phyloP scores from a whole-genome alignment of 2,329 filamentous ascomycete genomes.

The Acrocalymma vagum region DNA sequence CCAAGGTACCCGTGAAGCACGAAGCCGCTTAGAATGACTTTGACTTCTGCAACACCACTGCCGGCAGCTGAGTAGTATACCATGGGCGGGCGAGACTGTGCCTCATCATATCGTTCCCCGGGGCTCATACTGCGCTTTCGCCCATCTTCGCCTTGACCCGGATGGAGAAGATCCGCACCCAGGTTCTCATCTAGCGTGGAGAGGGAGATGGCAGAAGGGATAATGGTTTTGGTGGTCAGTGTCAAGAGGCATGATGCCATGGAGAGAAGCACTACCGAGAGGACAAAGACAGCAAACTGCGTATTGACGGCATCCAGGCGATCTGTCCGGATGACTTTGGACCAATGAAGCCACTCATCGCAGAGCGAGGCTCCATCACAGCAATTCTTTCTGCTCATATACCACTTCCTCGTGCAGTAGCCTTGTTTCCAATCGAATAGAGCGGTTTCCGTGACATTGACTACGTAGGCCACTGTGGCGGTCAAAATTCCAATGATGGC shows the following conservation, averaged over 20 bases:
- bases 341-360: slow-evolving; percentile 70
- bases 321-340: slow-evolving; percentile 63
- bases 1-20: slow-evolving; percentile 96
- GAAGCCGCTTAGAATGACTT: slow-evolving; percentile 97
- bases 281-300: slow-evolving; percentile 80
- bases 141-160: slow-evolving; percentile 55
- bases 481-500: slow-evolving; percentile 88
- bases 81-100: slow-evolving; percentile 70
- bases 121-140: slow-evolving; percentile 52
- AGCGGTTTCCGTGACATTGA: slow-evolving; percentile 85
- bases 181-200: slow-evolving; percentile 93
- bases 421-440: slow-evolving; percentile 93
- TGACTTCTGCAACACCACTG: slow-evolving; percentile 95
- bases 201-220: slow-evolving; percentile 86
- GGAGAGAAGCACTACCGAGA: slow-evolving; percentile 75
- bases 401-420: slow-evolving; percentile 77
- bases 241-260: slow-evolving; percentile 80
- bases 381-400: slow-evolving; percentile 74
- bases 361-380: slow-evolving; percentile 66
- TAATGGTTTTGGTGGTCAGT: slow-evolving; percentile 89
- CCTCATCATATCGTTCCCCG: slow-evolving; percentile 50
- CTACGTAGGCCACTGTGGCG: slow-evolving; percentile 84
- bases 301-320: slow-evolving; percentile 64
- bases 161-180: slow-evolving; percentile 64
- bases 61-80: slow-evolving; percentile 96